phyloP scores from a whole-genome alignment of 306 rosid genomes.

The Ziziphus jujuba region DNA sequence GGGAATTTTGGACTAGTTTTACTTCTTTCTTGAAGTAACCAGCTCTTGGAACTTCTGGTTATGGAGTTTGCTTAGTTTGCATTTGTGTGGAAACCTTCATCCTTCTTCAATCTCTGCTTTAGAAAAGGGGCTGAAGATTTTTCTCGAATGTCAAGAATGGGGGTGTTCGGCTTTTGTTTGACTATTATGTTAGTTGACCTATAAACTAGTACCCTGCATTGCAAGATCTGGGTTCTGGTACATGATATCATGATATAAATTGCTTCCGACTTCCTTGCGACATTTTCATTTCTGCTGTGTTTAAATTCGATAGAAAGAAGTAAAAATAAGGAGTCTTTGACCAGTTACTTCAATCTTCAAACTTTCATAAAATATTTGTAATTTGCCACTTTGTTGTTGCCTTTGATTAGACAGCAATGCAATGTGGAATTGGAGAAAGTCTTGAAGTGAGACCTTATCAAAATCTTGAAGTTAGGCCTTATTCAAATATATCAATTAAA shows the following conservation, averaged over 20 bases:
- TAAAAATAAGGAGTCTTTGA: constrained; percentile 3
- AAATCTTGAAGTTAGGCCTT: too few species aligned
- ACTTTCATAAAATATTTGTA: neutral
- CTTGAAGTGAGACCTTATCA: too few species aligned
- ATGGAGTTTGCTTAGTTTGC: neutral
- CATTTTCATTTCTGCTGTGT: neutral
- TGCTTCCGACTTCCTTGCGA: neutral
- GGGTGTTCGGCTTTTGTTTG: neutral
- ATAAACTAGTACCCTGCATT: neutral
- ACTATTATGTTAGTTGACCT: neutral
- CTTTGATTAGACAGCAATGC: neutral
- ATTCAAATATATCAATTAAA: too few species aligned
- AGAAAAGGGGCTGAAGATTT: too few species aligned
- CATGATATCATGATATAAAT: too few species aligned
- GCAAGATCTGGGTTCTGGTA: neutral
- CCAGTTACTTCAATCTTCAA: neutral
- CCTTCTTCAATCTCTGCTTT: neutral
- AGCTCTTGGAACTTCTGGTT: neutral
- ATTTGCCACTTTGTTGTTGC: neutral
- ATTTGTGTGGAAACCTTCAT: neutral
- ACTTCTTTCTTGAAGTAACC: neutral
- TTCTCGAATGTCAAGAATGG: too few species aligned
- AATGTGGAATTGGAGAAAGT: too few species aligned
- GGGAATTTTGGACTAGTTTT: neutral
- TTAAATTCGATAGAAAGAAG: neutral